Base-by-base conservation (phyloP, 2,329 filamentous ascomycete species). In the Fusarium odoratissimum region DNA sequence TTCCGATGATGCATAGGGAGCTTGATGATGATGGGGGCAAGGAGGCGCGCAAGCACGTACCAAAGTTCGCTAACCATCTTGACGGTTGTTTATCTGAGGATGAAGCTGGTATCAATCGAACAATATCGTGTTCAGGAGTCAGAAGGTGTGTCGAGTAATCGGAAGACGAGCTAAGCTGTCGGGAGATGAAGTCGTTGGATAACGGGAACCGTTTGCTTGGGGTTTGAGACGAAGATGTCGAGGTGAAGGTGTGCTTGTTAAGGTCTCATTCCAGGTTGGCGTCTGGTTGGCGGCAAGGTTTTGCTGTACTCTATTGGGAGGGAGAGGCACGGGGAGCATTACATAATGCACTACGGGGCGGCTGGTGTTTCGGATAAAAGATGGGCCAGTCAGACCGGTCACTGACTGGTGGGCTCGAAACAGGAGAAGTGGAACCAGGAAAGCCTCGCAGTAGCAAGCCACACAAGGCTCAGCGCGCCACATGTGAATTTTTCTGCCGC, bases 51-150 rank as follows among this genome's bases (percentile, higher is more conserved):
- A 74, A 70, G 82, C 82, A 90, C 92, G 86, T 89, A 96, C 93
- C 93, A 96, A 83, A 92, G 89, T 87, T 95, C 93, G 80, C 92
- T 87, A 83, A 91, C 85, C 93, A 96, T 95, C 81, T 85, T 92
- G 87, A 72, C 80, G 81, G 80, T 64, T 81, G 73, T 76, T 81
- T 68, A 76, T 69, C 72, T 76, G 68, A 60, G 55, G 44, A 60
- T 45, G 54, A 59, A 61, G 49, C 42, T 60, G 63, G 46, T 51
- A 57, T 74, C 12, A 60, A 54, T 74, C 64, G 71, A 28, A 52
- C 57, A 72, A 57, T 64, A 69, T 71, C 54, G 67, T 48, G 33
- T 41, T 37, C 67, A 14, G 48, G 35, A 44, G 70, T 64, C 52
- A 55, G 54, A 63, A 67, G 61, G 55, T 61, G 64, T 68, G 74